Evolutionary conservation across 2,329 filamentous ascomycete genomes (phyloP).

Genomic region (Curvularia sp.): DNA sequence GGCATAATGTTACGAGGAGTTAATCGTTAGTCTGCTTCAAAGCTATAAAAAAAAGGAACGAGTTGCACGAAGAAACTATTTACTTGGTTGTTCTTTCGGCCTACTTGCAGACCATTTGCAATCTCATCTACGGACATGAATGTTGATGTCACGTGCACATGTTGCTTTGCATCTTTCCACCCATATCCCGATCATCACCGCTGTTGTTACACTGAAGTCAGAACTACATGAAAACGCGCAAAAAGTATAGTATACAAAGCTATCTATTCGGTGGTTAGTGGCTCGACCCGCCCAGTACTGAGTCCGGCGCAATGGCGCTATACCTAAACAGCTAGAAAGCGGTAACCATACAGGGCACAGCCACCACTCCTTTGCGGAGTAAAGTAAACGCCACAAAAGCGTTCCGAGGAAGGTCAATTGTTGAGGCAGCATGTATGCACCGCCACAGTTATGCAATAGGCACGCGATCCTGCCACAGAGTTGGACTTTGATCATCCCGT

Average conservation of each 20-base stretch:
- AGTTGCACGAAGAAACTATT: too few relatives aligned
- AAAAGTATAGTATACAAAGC: background rate
- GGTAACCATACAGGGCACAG: background rate
- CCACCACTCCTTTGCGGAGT: background rate
- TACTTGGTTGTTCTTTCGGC: too few relatives aligned
- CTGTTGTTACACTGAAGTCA: background rate
- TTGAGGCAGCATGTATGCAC: background rate
- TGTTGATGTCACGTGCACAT: background rate
- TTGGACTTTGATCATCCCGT: slow-evolving; percentile 51
- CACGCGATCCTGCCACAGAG: background rate
- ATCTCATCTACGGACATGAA: background rate
- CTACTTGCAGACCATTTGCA: background rate
- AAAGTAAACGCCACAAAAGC: background rate
- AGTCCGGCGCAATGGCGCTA: background rate
- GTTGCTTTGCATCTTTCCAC: background rate
- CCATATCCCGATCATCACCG: background rate
- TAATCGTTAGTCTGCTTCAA: background rate
- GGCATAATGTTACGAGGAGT: background rate
- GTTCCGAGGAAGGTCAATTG: background rate
- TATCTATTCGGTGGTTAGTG: background rate
- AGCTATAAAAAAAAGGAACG: background rate
- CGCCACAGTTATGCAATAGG: background rate
- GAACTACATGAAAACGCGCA: background rate
- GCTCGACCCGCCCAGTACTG: background rate
- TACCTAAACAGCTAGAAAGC: background rate